Evolutionary conservation across 2,329 filamentous ascomycete genomes (phyloP), one percentile per base, ranked within the genome.

Genomic region (Xylaria sp.): DNA sequence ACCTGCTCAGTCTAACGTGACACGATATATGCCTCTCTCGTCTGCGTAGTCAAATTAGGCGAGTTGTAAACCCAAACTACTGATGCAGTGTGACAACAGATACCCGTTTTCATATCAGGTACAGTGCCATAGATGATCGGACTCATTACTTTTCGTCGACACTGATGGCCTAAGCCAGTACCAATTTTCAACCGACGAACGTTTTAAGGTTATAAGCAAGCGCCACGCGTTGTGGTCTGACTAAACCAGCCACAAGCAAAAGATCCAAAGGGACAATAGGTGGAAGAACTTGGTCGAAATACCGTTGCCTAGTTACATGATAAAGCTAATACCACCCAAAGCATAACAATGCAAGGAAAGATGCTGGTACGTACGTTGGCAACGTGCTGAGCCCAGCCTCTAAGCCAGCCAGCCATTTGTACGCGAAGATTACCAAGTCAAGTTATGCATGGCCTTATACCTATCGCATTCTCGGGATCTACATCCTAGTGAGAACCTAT

Each of bases 201-300:
- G 60, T 59, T 62, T 62, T 70, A 68, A 70, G 58, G 68, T 65
- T 70, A 69, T 69, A 63, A 64, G 57, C 65, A 38, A 56, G 36
- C 54, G 68, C 68, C 60, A 68, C 51, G 51, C 65, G 51, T 40
- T 48, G 44, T 40, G 56, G 44, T 6, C 60, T 38, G 51, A 38
- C 11, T 56, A 20, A 28, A 28, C 53, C 20, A 59, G 28, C 40
- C 26, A 17, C 53, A 23, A 58, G 49, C 54, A 11, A 67, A 33
- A 33, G 33, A 38, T 11, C 38, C 38, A 40, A 6, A 17, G 33
- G n/a, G n/a, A 26, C 11, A n/a, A 3, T 23, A 42, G 20, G 10
- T 15, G 23, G 20, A 42, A 0, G 6, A 17, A 23, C 13, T 23
- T 23, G 51, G 7, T 48, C 4, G 20, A 33, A 33, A 33, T 33